Percentiles rank a stretch among this genome's conserved stretches.
Evolutionary conservation across 2,329 filamentous ascomycete species (phyloP).

Genomic region (Penicillium corylophilum): DNA sequence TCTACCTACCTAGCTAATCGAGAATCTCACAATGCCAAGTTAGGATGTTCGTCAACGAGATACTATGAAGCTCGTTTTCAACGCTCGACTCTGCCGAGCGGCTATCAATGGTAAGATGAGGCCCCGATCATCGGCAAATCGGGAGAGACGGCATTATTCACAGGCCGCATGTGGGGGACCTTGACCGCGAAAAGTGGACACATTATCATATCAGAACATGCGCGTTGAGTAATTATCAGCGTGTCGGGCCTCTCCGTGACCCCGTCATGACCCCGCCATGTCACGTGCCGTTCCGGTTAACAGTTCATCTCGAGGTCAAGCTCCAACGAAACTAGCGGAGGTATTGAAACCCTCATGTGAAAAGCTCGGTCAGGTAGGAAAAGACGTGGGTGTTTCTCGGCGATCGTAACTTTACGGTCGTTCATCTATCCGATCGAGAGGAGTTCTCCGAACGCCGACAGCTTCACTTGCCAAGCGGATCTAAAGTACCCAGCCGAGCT

Average conservation of each 20-base stretch:
- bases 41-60: neutral
- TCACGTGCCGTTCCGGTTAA: constrained; percentile 9
- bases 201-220: constrained; percentile 17
- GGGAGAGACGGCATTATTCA: neutral
- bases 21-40: neutral
- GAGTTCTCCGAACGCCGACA: neutral
- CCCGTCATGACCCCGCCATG: constrained; percentile 18
- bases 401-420: neutral
- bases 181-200: neutral
- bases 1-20: neutral
- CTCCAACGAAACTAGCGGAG: neutral
- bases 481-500: constrained; percentile 5
- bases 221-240: constrained; percentile 18
- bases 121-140: constrained; percentile 4
- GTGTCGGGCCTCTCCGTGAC: constrained; percentile 17
- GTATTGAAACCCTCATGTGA: neutral
- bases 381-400: neutral
- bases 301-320: neutral
- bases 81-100: constrained; percentile 3
- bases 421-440: neutral
- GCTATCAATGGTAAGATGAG: neutral
- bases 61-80: neutral
- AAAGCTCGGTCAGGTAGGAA: neutral
- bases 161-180: neutral
- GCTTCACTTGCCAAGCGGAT: constrained; percentile 8